These are phyloP conservation scores for Marchantia paleacea DNA, from an alignment of 225 moss, liverwort and hornwort species.

Conservation along the genomic window DNA sequence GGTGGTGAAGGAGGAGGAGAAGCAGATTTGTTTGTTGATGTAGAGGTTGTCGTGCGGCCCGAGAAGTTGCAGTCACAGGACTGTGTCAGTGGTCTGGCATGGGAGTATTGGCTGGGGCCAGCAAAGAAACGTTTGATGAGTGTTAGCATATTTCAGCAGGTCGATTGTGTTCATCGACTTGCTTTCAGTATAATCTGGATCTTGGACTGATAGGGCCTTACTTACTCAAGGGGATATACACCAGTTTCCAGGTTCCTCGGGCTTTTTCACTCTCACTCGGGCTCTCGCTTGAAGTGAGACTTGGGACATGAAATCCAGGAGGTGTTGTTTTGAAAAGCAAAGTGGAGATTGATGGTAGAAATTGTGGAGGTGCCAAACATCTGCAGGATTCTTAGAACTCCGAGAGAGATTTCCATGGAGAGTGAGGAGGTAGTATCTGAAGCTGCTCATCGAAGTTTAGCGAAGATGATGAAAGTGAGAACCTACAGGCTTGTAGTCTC, in stretches of 20 bases:
- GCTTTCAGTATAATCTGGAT: not conserved
- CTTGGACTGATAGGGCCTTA: not conserved
- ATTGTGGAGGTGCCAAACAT: not conserved
- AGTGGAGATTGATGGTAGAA: not conserved
- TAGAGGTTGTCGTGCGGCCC: not conserved
- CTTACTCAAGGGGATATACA: not conserved
- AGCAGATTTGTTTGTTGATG: too few relatives aligned
- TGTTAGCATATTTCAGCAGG: slow-evolving; percentile 6
- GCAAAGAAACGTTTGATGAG: not conserved
- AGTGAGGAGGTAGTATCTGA: slow-evolving; percentile 15
- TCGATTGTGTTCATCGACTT: slow-evolving; percentile 1
- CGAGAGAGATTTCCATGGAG: slow-evolving; percentile 13
- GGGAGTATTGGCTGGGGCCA: not conserved
- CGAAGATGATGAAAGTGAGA: not conserved
- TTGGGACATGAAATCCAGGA: not conserved
- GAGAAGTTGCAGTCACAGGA: not conserved
- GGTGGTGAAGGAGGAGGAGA: not conserved
- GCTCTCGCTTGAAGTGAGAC: not conserved
- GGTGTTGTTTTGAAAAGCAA: not conserved
- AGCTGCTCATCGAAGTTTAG: not conserved
- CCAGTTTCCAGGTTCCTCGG: not conserved
- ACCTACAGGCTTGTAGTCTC: slow-evolving; percentile 4
- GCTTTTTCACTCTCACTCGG: not conserved
- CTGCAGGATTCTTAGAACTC: not conserved
- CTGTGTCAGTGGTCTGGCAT: too few relatives aligned